phyloP scores from a whole-genome alignment of 495 filamentous ascomycete species.

The Podospora anserina region DNA sequence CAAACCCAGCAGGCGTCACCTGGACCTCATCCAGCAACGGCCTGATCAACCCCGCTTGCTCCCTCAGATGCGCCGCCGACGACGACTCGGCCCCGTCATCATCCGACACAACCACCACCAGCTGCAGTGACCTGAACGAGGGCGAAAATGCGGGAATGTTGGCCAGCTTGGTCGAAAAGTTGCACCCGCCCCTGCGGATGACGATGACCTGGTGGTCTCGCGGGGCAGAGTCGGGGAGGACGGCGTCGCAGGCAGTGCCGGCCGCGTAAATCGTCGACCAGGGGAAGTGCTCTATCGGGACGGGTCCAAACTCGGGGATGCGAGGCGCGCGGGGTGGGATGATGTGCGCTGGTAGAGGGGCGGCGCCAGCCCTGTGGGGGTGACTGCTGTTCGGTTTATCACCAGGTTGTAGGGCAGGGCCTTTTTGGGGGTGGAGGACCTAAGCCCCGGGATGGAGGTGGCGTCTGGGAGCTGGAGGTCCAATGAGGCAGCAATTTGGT shows the following conservation, averaged over 20 bases:
- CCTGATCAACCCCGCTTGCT: slow-evolving; percentile 38
- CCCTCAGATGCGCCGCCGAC: slow-evolving; percentile 20
- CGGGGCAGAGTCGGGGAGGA: slow-evolving; percentile 57
- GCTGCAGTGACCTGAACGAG: slow-evolving; percentile 57
- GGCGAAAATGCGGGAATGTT: slow-evolving; percentile 78
- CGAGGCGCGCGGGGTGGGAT: slow-evolving; percentile 50
- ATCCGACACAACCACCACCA: slow-evolving; percentile 74
- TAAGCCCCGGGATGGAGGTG: not conserved
- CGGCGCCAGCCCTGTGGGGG: slow-evolving; percentile 70
- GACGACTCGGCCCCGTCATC: slow-evolving; percentile 50
- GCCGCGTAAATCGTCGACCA: slow-evolving; percentile 71
- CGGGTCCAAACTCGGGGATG: slow-evolving; percentile 37
- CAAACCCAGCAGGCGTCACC: slow-evolving; percentile 65
- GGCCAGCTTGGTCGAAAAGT: slow-evolving; percentile 74
- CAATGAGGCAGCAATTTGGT: slow-evolving; percentile 20
- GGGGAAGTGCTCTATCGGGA: slow-evolving; percentile 42
- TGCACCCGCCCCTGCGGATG: slow-evolving; percentile 79
- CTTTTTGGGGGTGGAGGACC: not conserved
- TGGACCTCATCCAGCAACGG: slow-evolving; percentile 78
- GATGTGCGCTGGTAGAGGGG: slow-evolving; percentile 62
- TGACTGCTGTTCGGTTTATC: slow-evolving; percentile 57
- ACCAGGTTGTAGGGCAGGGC: slow-evolving; percentile 28
- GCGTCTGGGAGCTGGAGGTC: slow-evolving; percentile 9
- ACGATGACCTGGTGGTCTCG: slow-evolving; percentile 76
- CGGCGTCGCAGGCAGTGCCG: slow-evolving; percentile 61